A percentile compares a stretch with the other conserved stretches of the same genome.
Evolutionary conservation across 768 basidiomycete species (phyloP).

Genomic region (Pleurotus tuoliensis): DNA sequence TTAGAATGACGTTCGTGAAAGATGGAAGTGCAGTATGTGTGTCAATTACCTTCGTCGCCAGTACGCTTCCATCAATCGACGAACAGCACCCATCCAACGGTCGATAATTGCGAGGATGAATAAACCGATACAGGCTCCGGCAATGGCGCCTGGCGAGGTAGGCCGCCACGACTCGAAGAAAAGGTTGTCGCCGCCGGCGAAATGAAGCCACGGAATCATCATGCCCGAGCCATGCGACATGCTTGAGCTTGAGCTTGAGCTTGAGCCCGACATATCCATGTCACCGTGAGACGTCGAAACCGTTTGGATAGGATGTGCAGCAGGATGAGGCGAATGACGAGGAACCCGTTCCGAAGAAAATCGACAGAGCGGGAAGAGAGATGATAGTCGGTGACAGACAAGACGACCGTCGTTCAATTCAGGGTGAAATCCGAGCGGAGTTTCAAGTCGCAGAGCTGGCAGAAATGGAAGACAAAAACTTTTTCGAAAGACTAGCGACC

Average conservation of each 20-base stretch:
- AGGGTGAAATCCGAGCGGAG: background rate
- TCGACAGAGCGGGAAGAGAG: slow-evolving; percentile 2
- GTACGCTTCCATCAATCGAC: slow-evolving; percentile 45
- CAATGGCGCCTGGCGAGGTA: slow-evolving; percentile 62
- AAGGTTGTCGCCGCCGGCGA: slow-evolving; percentile 58
- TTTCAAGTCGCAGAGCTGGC: background rate
- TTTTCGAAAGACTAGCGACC: background rate
- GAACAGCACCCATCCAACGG: slow-evolving; percentile 58
- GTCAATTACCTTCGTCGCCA: slow-evolving; percentile 57
- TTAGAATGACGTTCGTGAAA: background rate
- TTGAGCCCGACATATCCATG: slow-evolving; percentile 5
- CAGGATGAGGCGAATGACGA: background rate
- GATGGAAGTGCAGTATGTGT: background rate
- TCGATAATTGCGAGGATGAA: slow-evolving; percentile 67
- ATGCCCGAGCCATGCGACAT: slow-evolving; percentile 16
- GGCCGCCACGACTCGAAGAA: slow-evolving; percentile 70
- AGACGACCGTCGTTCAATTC: background rate
- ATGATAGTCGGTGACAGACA: background rate
- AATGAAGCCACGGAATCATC: slow-evolving; percentile 74
- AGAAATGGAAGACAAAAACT: slow-evolving; percentile 7
- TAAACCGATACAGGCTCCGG: slow-evolving; percentile 72
- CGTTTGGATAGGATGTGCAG: too few relatives aligned
- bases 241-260: slow-evolving; percentile 15
- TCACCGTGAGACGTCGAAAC: background rate
- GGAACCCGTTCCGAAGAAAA: slow-evolving; percentile 2